A percentile compares a stretch with the other conserved stretches of the same genome.
Evolutionary conservation across 1,284 basidiomycete species (phyloP).

Genomic region (Sphaerobolus stellatus): DNA sequence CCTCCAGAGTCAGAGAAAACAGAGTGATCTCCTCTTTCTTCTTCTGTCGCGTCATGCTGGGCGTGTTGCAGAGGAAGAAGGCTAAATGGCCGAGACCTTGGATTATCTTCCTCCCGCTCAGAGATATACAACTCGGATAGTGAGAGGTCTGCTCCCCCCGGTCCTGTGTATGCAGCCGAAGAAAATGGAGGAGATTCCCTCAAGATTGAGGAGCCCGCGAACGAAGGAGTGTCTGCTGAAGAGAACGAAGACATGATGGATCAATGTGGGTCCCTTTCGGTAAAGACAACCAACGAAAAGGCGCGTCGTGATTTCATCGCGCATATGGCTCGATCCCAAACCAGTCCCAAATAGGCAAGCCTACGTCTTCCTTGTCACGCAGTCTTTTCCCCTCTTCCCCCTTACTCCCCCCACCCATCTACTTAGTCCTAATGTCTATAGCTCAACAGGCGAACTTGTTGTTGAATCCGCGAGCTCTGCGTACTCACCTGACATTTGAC

Average conservation of each 20-base stretch:
- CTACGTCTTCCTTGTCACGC: no score
- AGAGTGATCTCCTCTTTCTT: slow-evolving; percentile 17
- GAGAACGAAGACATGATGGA: not conserved
- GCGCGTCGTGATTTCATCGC: not conserved
- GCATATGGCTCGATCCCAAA: not conserved
- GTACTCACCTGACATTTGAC: slow-evolving; percentile 36
- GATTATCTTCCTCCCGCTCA: slow-evolving; percentile 4
- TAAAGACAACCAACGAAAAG: no score
- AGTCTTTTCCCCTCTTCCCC: no score
- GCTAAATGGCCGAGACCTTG: slow-evolving; percentile 16
- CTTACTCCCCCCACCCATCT: no score
- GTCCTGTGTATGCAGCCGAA: slow-evolving; percentile 11
- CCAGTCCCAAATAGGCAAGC: no score
- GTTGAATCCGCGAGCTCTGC: slow-evolving; percentile 4
- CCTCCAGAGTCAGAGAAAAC: not conserved
- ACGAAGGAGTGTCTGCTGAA: slow-evolving; percentile 2
- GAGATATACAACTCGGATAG: slow-evolving; percentile 19
- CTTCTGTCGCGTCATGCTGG: slow-evolving; percentile 7
- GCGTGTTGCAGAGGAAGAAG: slow-evolving; percentile 16
- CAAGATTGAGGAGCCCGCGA: slow-evolving; percentile 6
- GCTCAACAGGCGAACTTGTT: no score
- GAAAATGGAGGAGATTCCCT: slow-evolving; percentile 9
- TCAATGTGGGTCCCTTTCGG: not conserved
- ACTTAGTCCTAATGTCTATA: no score
- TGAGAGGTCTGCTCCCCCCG: slow-evolving; percentile 18